A percentile compares a stretch with the other conserved stretches of the same genome.
Evolutionary conservation across 352 stramenopile genomes (phyloP).

Genomic region (Globisporangium spiculum): DNA sequence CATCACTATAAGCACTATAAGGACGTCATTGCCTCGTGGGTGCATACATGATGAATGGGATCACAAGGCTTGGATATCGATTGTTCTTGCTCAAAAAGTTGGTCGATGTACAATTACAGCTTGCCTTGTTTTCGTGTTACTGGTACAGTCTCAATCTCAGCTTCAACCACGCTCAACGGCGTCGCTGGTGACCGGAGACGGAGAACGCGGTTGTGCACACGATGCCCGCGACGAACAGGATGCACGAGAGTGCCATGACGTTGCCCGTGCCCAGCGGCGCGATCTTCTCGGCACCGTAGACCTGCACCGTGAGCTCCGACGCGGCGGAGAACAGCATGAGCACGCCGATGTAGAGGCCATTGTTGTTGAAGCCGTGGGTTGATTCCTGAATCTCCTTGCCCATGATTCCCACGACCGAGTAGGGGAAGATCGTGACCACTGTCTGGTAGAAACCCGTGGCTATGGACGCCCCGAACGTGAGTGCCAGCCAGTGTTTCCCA

Average conservation of each 20-base stretch:
- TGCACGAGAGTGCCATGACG: conserved; percentile 52
- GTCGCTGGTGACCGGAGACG: conserved; percentile 14
- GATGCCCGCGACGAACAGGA: conserved; percentile 54
- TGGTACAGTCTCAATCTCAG: background rate
- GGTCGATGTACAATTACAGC: background rate
- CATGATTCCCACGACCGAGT: conserved; percentile 79
- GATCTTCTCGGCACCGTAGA: conserved; percentile 70
- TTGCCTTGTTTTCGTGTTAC: background rate
- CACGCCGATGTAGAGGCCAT: conserved; percentile 73
- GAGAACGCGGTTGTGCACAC: conserved; percentile 42
- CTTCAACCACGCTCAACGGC: background rate
- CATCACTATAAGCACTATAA: background rate
- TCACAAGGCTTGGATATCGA: background rate
- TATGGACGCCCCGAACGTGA: conserved; percentile 58
- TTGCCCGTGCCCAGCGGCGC: conserved; percentile 58
- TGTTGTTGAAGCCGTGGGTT: conserved; percentile 71
- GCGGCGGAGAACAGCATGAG: conserved; percentile 62
- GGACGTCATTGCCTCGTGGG: background rate
- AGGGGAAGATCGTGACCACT: conserved; percentile 66
- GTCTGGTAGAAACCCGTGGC: conserved; percentile 59
- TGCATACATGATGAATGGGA: background rate
- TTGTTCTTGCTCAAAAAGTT: background rate
- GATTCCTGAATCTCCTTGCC: conserved; percentile 73
- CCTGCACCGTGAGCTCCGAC: conserved; percentile 67
- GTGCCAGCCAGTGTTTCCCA: conserved; percentile 35